Percentiles rank a stretch among this genome's conserved stretches.
Conservation (phyloP, 345 rosid species). For the Rhodamnia rubescens region DNA sequence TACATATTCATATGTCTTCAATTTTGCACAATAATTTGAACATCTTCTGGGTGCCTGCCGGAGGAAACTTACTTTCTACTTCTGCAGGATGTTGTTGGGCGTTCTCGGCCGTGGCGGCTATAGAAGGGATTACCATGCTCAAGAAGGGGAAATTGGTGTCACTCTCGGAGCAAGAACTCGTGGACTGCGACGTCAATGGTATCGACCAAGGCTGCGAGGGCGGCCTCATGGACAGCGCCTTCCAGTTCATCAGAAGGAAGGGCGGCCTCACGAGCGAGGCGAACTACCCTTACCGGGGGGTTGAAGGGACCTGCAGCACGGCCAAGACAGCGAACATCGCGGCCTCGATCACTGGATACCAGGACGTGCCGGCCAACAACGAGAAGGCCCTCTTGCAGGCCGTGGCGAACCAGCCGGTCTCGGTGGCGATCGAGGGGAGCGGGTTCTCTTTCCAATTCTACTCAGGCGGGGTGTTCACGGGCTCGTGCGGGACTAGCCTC, state of each 20-base stretch:
- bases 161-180: constrained; percentile 50
- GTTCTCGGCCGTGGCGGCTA: constrained; percentile 48
- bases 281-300: constrained; percentile 24
- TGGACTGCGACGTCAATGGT: constrained; percentile 26
- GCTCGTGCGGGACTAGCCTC: constrained; percentile 19
- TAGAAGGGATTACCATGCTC: constrained; percentile 39
- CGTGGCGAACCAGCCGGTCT: constrained; percentile 42
- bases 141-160: constrained; percentile 29
- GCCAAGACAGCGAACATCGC: not conserved
- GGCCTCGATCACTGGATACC: constrained; percentile 20
- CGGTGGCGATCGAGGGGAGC: constrained; percentile 22
- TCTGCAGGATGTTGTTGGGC: constrained; percentile 54
- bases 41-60: not conserved
- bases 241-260: constrained; percentile 20
- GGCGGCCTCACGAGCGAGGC: constrained; percentile 33
- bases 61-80: not conserved
- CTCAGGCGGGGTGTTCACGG: constrained; percentile 27
- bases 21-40: not conserved
- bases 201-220: constrained; percentile 27
- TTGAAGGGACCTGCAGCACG: constrained; percentile 19
- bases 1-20: not conserved
- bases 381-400: constrained; percentile 39
- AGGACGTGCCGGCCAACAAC: constrained; percentile 25
- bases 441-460: constrained; percentile 23
- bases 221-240: constrained; percentile 32